Base-by-base conservation (phyloP, 2,329 filamentous ascomycete genomes). In the Rhinocladiella similis region DNA sequence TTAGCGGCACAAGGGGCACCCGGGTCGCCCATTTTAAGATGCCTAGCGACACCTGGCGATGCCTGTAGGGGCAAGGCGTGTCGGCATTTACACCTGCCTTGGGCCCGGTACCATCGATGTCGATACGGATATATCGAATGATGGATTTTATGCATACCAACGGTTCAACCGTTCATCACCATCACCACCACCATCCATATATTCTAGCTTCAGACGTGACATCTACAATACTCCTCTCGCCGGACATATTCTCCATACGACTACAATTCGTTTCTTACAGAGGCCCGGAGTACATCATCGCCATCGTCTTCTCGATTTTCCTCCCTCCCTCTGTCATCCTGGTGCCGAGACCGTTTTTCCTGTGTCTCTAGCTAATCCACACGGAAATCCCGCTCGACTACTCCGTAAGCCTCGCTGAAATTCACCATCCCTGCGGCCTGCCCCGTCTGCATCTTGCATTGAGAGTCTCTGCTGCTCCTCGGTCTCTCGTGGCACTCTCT, bases 31-130 rank as follows among this genome's bases (percentile, higher is more conserved):
- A 33, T 6, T 12, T 33, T 33, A 33, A 12, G 29, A 9, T 33
- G 10, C 29, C 29, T 33, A 33, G 29, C 29, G 29, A 33, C 10
- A 12, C 29, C 29, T 33, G 10, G 29, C 43, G 20, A 46, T 46
- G 19, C 43, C 43, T 27, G n/a, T 22, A 46, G 9, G 22, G 20
- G 43, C 19, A n/a, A 25, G 25, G 43, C 43, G 43, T 16, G n/a
- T 56, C 53, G 53, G 53, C 27, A 20, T 18, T 56, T 51, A 45
- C 41, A 38, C 29, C 33, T 27, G 16, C 47, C 47, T 51, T 56
- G 47, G 43, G 47, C 27, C 53, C 53, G 53, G 47, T 46, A 33
- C 29, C 29, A 10, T 22, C 39, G 33, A 48, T 38, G 50, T 22
- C 43, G 29, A 33, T 33, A 10, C 29, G 29, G 29, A 33, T 10